These are phyloP conservation scores for Mortierella alpina DNA, from an alignment of 192 early-diverging fungal species.

Conservation along the genomic window DNA sequence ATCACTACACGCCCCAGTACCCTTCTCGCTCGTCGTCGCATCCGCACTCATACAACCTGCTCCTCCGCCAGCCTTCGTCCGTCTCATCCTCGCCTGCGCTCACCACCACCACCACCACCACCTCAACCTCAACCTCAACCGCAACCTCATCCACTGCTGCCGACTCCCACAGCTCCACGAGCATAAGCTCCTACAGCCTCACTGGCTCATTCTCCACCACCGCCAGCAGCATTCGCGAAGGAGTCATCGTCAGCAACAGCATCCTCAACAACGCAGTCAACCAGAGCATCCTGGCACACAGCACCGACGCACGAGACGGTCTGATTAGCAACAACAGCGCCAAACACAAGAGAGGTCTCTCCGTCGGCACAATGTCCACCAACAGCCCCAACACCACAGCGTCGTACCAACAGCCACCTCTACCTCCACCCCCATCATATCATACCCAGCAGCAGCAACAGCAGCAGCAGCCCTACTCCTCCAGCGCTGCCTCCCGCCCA, in stretches of 20 bases:
- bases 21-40: slow-evolving; percentile 24
- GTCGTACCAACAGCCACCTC: slow-evolving; percentile 16
- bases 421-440: too few relatives aligned
- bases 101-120: neutral
- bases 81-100: neutral
- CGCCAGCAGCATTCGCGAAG: slow-evolving; percentile 18
- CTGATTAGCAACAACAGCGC: slow-evolving; percentile 40
- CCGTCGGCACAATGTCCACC: slow-evolving; percentile 35
- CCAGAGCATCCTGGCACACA: slow-evolving; percentile 9
- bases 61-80: neutral
- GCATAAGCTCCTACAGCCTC: slow-evolving; percentile 18
- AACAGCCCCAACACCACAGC: slow-evolving; percentile 2
- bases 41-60: neutral
- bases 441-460: slow-evolving; percentile 2
- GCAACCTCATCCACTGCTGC: slow-evolving; percentile 17
- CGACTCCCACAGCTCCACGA: slow-evolving; percentile 14
- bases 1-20: slow-evolving; percentile 4
- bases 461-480: slow-evolving; percentile 8
- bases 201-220: slow-evolving; percentile 19
- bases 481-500: slow-evolving; percentile 27
- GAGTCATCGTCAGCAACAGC: slow-evolving; percentile 39
- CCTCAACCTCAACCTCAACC: slow-evolving; percentile 9
- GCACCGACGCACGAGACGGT: slow-evolving; percentile 12
- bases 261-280: slow-evolving; percentile 41
- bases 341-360: slow-evolving; percentile 40